Evolutionary conservation across 176 grass and related monocot species (phyloP), one percentile per base, ranked within the genome.

Genomic region (Juncus inflexus): DNA sequence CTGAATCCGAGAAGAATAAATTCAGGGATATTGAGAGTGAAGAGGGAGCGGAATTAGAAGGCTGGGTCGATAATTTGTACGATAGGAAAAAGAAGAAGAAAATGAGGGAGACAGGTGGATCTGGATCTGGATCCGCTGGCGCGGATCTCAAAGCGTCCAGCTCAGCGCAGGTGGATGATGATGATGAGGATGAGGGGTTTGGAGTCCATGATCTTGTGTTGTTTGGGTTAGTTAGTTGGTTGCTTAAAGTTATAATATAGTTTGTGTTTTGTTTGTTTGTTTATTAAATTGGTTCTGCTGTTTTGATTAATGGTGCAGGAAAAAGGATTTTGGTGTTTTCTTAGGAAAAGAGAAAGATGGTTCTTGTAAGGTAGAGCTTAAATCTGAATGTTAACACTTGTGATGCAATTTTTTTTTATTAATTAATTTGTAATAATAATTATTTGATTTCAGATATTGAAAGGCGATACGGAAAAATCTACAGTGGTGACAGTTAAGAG

Each of bases 191-290:
- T 36, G 58, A 38, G 67, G 71, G 52, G 36, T 99, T 79, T 66
- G 71, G 66, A 60, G 83, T 99, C 37, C 94, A 99, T 70, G 94
- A 99, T 79, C 88, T 99, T 66, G 85, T 99, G 40, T 80, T 91
- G 13, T 92, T 86, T 66, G 88, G 94, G 94, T 99, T n/a, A 82
- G 85, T 63, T 58, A 61, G n/a, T 63, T 7, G 42, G 42, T 36
- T 60, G 41, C 9, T 9, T 47, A 47, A 6, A 47, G 43, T 47
- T 47, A 5, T 47, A 5, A 47, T 47, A 47, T 5, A 2, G 43
- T 47, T 47, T 47, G 2, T 9, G 43, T 47, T 36, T 50, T 13
- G 9, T 56, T 12, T 40, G 3, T 15, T 45, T 42, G 16, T 37
- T 54, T 16, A 10, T 15, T 50, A 60, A 11, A 67, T 73, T 59